Evolutionary conservation across 2,329 filamentous ascomycete species (phyloP).

Genomic region (Colletotrichum sp.): DNA sequence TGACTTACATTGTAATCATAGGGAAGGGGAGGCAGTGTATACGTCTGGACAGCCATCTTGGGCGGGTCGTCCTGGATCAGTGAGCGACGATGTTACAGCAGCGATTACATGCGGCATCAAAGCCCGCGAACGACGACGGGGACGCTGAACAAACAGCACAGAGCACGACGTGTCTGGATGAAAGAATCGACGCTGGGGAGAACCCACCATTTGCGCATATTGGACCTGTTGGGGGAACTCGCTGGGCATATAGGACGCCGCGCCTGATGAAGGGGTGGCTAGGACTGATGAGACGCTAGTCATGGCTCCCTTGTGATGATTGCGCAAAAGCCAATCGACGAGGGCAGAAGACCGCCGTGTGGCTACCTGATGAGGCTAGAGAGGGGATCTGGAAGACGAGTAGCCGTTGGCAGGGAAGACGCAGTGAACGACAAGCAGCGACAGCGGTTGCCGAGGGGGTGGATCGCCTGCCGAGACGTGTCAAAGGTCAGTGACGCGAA

Average conservation of each 20-base stretch:
- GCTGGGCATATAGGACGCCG: neutral
- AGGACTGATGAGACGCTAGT: neutral
- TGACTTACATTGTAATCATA: constrained; percentile 72
- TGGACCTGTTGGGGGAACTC: neutral
- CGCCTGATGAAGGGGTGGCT: neutral
- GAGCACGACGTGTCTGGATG: neutral
- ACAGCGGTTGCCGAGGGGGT: neutral
- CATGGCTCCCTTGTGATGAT: neutral
- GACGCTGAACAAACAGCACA: neutral
- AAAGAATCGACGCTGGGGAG: neutral
- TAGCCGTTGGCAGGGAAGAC: neutral
- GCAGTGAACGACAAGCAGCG: neutral
- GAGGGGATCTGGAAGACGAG: neutral
- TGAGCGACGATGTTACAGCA: neutral
- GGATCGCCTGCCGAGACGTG: neutral
- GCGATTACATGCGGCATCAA: neutral
- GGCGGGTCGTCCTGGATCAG: neutral
- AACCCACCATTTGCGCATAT: neutral
- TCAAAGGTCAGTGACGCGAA: neutral
- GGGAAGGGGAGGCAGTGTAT: constrained; percentile 68
- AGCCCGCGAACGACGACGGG: neutral
- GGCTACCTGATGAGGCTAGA: neutral
- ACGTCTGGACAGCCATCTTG: constrained; percentile 30
- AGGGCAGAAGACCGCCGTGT: neutral
- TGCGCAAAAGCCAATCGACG: neutral